These are phyloP conservation scores for Pouteria glomerata DNA, from an alignment of 148 eudicot species.

Conservation along the genomic window DNA sequence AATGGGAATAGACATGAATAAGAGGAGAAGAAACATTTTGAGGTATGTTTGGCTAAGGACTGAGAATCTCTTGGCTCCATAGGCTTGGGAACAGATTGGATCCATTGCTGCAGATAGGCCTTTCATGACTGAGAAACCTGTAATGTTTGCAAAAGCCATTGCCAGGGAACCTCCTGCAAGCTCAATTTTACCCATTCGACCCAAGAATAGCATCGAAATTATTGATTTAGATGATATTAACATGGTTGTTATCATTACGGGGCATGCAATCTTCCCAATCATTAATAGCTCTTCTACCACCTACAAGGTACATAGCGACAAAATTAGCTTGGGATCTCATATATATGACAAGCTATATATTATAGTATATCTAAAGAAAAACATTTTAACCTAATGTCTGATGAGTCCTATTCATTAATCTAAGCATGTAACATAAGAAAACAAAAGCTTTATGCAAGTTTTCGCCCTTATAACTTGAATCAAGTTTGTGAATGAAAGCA, in stretches of 20 bases:
- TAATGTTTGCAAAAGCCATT: constrained; percentile 74
- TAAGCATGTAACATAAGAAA: not conserved
- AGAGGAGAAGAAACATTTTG: constrained; percentile 55
- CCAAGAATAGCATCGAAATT: constrained; percentile 69
- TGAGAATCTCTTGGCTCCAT: constrained; percentile 63
- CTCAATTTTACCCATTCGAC: constrained; percentile 60
- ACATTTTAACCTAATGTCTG: not conserved
- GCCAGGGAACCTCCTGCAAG: constrained; percentile 91
- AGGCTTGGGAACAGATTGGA: constrained; percentile 89
- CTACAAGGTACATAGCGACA: constrained; percentile 28
- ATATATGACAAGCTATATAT: too few relatives aligned
- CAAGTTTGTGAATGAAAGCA: not conserved
- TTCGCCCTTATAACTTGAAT: not conserved
- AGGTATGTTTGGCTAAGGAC: constrained; percentile 65
- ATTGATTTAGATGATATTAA: constrained; percentile 63
- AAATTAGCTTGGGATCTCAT: too few relatives aligned
- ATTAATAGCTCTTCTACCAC: constrained; percentile 48
- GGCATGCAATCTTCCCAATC: constrained; percentile 52
- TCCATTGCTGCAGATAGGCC: constrained; percentile 92
- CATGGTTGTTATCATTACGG: constrained; percentile 51
- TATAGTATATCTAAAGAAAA: too few relatives aligned
- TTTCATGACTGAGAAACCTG: constrained; percentile 83
- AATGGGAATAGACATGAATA: constrained; percentile 48
- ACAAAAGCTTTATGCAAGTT: not conserved
- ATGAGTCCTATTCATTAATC: not conserved